Percentiles rank a stretch among this genome's conserved stretches.
Evolutionary conservation across 352 stramenopile genomes (phyloP).

Genomic region (Phytopythium ostracodes): DNA sequence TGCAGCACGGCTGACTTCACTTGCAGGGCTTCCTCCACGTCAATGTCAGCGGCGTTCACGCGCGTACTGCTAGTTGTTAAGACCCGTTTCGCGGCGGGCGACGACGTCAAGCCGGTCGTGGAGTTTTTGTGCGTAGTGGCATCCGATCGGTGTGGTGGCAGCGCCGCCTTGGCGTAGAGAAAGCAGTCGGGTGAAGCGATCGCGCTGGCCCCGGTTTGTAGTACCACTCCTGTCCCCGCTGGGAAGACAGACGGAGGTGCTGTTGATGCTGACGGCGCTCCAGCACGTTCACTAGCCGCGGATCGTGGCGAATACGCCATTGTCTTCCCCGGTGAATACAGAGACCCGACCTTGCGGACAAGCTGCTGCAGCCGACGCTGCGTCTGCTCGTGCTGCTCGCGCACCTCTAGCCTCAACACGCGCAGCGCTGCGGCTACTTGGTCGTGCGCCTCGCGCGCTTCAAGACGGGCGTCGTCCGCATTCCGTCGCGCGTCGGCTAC

Average conservation of each 20-base stretch:
- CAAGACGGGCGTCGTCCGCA: background rate
- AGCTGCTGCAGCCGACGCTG: conserved; percentile 1
- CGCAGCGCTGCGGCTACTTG: background rate
- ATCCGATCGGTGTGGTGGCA: background rate
- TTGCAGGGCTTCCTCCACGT: background rate
- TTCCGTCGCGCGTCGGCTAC: conserved; percentile 1
- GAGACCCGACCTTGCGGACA: background rate
- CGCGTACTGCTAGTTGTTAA: background rate
- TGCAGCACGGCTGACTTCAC: conserved; percentile 2
- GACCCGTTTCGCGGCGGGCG: background rate
- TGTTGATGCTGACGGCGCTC: background rate
- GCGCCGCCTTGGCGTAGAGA: conserved; percentile 2
- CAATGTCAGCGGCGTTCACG: background rate
- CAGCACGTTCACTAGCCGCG: background rate
- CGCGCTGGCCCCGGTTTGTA: background rate
- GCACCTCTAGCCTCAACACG: conserved; percentile 1
- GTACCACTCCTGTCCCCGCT: background rate
- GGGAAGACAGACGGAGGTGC: background rate
- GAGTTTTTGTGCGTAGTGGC: background rate
- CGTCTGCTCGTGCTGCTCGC: conserved; percentile 1
- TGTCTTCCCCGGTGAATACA: background rate
- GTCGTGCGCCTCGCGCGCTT: conserved; percentile 1
- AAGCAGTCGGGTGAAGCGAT: conserved; percentile 1
- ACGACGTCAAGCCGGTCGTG: background rate
- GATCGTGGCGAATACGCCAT: background rate